Conservation (phyloP, 352 stramenopile genomes). For the Plasmopara viticola region DNA sequence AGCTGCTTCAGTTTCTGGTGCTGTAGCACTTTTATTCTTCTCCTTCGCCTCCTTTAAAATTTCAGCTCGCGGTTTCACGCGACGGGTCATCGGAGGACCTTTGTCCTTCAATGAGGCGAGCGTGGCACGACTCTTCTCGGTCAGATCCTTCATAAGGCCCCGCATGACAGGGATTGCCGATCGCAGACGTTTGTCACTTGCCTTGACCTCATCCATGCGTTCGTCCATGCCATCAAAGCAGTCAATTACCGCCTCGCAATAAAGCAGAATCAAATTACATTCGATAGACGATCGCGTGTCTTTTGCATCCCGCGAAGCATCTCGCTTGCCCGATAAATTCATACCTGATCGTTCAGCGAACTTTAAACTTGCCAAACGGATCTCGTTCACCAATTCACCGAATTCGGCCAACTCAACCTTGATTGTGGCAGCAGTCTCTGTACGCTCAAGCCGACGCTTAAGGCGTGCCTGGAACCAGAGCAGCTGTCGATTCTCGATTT, state of each 20-base stretch:
- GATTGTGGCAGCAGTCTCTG: conserved; percentile 77
- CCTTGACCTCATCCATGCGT: conserved; percentile 79
- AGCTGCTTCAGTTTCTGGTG: conserved; percentile 36
- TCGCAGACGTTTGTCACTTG: conserved; percentile 71
- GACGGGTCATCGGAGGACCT: conserved; percentile 41
- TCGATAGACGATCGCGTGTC: conserved; percentile 78
- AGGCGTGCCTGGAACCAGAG: conserved; percentile 72
- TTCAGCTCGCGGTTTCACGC: conserved; percentile 60
- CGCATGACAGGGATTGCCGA: conserved; percentile 59
- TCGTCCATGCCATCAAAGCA: conserved; percentile 76
- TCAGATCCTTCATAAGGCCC: conserved; percentile 56
- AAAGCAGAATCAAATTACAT: conserved; percentile 49
- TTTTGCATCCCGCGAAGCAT: conserved; percentile 50
- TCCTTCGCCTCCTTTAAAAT: conserved; percentile 86
- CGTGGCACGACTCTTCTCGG: conserved; percentile 50
- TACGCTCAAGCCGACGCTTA: conserved; percentile 63
- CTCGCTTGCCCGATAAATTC: conserved; percentile 79
- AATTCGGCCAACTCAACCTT: conserved; percentile 83
- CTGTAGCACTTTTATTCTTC: conserved; percentile 41
- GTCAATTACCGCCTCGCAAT: conserved; percentile 61
- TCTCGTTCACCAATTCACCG: conserved; percentile 73
- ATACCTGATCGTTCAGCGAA: conserved; percentile 83
- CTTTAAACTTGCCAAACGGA: conserved; percentile 67
- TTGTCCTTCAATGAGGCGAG: conserved; percentile 63
- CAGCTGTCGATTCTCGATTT: conserved; percentile 63